phyloP scores from a whole-genome alignment of 352 stramenopile species.

The Phytophthora fragariaefolia region DNA sequence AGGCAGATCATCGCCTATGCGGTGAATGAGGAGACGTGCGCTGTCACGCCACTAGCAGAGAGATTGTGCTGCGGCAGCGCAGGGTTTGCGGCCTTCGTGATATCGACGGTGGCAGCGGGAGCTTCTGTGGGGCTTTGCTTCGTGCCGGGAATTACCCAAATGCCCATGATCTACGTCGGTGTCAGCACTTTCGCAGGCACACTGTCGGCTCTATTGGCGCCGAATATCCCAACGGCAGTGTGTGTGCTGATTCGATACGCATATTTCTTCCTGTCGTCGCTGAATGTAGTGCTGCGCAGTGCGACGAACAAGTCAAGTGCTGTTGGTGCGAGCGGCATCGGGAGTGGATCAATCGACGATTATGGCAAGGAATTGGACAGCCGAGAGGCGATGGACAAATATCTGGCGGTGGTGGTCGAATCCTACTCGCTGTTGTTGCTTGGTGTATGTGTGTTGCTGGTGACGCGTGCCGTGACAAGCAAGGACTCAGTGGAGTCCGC shows the following conservation, averaged over 20 bases:
- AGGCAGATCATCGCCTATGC: conserved; percentile 75
- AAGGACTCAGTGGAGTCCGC: conserved; percentile 71
- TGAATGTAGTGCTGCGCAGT: conserved; percentile 53
- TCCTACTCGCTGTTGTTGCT: conserved; percentile 62
- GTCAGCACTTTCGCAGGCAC: conserved; percentile 48
- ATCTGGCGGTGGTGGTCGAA: conserved; percentile 54
- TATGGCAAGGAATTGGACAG: conserved; percentile 13
- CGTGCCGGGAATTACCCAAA: conserved; percentile 28
- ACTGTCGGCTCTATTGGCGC: conserved; percentile 44
- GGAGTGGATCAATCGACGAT: conserved; percentile 13
- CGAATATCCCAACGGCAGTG: conserved; percentile 53
- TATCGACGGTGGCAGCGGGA: conserved; percentile 15
- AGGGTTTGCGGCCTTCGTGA: conserved; percentile 30
- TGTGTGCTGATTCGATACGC: conserved; percentile 52
- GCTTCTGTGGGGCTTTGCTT: conserved; percentile 30
- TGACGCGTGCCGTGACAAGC: conserved; percentile 55
- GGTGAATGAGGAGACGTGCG: conserved; percentile 60
- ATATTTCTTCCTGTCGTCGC: conserved; percentile 60
- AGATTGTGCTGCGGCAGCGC: conserved; percentile 43
- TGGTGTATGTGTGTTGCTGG: conserved; percentile 48
- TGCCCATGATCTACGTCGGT: conserved; percentile 53
- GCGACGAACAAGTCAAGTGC: conserved; percentile 3
- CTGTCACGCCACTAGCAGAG: conserved; percentile 57
- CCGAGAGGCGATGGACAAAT: conserved; percentile 36
- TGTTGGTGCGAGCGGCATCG: conserved; percentile 4